phyloP scores from a whole-genome alignment of 2,329 filamentous ascomycete species.

The Triangularia setosa region DNA sequence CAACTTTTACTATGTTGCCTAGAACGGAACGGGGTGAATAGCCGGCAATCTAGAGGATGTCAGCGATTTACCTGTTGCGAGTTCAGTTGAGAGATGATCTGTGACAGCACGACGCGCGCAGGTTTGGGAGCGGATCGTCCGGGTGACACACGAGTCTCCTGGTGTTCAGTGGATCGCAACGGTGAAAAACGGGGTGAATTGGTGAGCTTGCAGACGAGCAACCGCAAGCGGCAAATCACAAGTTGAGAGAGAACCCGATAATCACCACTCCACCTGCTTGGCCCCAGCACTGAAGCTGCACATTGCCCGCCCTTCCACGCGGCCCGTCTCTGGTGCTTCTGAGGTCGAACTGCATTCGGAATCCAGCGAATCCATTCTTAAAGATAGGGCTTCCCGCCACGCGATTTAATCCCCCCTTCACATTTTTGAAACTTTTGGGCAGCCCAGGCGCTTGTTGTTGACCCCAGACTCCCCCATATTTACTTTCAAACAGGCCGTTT shows the following conservation, averaged over 20 bases:
- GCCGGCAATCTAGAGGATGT: neutral
- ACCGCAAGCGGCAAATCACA: neutral
- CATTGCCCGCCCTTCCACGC: neutral
- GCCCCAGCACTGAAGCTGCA: conserved; percentile 3
- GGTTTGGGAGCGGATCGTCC: neutral
- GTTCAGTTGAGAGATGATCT: neutral
- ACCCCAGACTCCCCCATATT: neutral
- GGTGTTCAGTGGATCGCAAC: neutral
- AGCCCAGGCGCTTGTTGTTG: neutral
- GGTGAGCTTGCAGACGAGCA: neutral
- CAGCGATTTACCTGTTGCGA: neutral
- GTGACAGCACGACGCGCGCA: neutral
- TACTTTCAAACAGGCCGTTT: neutral
- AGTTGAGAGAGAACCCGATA: neutral
- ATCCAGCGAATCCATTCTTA: neutral
- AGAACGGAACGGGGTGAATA: neutral
- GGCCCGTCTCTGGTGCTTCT: neutral
- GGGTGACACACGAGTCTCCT: conserved; percentile 3
- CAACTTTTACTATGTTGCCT: neutral
- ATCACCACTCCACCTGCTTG: neutral
- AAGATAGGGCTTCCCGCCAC: neutral
- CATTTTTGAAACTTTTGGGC: neutral
- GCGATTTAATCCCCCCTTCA: neutral
- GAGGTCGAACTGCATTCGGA: neutral
- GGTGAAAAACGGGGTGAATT: conserved; percentile 1